Conservation (phyloP, 352 stramenopile genomes). For the Nothophytophthora sp. region DNA sequence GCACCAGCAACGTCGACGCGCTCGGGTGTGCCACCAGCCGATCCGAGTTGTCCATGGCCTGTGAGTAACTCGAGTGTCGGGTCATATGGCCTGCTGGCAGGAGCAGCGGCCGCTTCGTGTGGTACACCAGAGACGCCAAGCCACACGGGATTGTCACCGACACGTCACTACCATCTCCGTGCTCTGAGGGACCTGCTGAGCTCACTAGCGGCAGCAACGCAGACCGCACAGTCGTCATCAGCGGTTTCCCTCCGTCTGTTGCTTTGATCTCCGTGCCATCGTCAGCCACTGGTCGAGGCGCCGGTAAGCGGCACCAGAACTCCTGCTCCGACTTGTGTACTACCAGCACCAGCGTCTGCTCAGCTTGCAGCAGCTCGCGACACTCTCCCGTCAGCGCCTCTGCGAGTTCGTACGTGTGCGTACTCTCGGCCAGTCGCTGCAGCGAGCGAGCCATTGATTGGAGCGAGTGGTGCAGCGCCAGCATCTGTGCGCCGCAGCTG, state of each 20-base stretch:
- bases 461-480: slow-evolving; percentile 60
- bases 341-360: slow-evolving; percentile 70
- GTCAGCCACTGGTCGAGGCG: slow-evolving; percentile 1
- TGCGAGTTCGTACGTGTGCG: slow-evolving; percentile 59
- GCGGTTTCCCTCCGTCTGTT: slow-evolving; percentile 7
- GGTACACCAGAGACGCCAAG: slow-evolving; percentile 65
- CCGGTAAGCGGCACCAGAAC: slow-evolving; percentile 71
- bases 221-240: slow-evolving; percentile 44
- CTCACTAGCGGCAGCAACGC: slow-evolving; percentile 31
- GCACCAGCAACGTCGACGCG: slow-evolving; percentile 62
- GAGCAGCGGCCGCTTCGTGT: slow-evolving; percentile 65
- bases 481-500: slow-evolving; percentile 49
- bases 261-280: slow-evolving; percentile 12
- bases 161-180: neutral
- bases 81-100: slow-evolving; percentile 47
- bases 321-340: slow-evolving; percentile 73
- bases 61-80: slow-evolving; percentile 55
- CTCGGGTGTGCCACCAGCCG: slow-evolving; percentile 54
- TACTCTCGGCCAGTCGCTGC: slow-evolving; percentile 52
- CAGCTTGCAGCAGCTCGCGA: slow-evolving; percentile 44
- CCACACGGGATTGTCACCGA: slow-evolving; percentile 35
- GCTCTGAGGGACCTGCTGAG: neutral
- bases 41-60: slow-evolving; percentile 57
- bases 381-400: slow-evolving; percentile 54
- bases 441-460: slow-evolving; percentile 58